Evolutionary conservation across 2,329 filamentous ascomycete genomes (phyloP), one percentile per base, ranked within the genome.

Genomic region (Hypoxylon sp.): DNA sequence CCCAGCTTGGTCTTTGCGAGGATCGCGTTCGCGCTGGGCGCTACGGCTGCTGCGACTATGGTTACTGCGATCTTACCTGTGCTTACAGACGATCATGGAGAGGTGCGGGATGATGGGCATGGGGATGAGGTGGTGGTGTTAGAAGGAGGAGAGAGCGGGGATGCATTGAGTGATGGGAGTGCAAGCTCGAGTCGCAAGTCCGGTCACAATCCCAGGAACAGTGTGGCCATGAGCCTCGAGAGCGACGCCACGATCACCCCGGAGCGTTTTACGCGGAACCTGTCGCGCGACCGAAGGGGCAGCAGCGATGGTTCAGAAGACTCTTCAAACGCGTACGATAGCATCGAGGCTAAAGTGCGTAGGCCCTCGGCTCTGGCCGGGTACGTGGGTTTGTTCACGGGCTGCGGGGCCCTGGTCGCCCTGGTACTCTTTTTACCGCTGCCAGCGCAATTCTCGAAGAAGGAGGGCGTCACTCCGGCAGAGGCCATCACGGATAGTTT

Each of bases 21-120:
- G 70, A 82, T 98, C 52, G 82, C 96, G 58, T 99, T 99, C 79
- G 96, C 94, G 70, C 72, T 97, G 16, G 96, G 96, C 22, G 96
- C 92, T 18, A 93, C 94, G n/a, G 96, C 95, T 20, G 89, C 92
- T 4, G 86, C 93, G 12, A 98, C 96, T 1, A 99, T 99, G 96
- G 96, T 99, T 18, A 98, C 96, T 7, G 96, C 96, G 2, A 93
- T 97, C 46, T 83, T 99, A 22, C 96, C 96, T 1, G 89, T 86
- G 9, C 79, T 91, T 70, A 89, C 87, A 4, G 85, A 85, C 67
- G 85, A 87, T 30, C 79, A 75, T 38, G 75, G 74, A 38, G 68
- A 52, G 33, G n/a, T 7, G 50, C 18, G 16, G 12, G 36, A 72
- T 38, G 74, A 40, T 70, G 61, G 60, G 67, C 70, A 52, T 52